A percentile compares a stretch with the other conserved stretches of the same genome.
phyloP scores from a whole-genome alignment of 306 rosid species.

The Crotalaria pallida region DNA sequence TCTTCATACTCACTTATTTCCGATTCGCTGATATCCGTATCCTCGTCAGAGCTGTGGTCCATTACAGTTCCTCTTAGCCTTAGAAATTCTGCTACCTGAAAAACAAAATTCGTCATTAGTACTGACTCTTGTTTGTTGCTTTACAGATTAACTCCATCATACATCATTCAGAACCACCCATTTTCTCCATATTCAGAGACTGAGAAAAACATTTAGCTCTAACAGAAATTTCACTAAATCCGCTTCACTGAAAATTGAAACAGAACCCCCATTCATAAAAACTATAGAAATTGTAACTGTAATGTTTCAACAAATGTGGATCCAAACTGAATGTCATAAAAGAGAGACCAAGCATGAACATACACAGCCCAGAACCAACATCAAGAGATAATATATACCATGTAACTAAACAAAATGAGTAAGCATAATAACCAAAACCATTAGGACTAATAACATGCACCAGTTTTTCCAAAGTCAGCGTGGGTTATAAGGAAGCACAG shows the following conservation, averaged over 20 bases:
- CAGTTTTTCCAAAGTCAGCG: neutral
- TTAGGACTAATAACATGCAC: neutral
- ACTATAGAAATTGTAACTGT: neutral
- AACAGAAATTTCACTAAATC: neutral
- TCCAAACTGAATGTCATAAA: neutral
- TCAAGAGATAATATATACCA: neutral
- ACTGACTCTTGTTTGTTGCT: neutral
- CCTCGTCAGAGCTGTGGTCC: slow-evolving; percentile 55
- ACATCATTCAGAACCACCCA: neutral
- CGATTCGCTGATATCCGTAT: slow-evolving; percentile 70
- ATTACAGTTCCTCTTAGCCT: slow-evolving; percentile 33
- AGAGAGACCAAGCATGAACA: neutral
- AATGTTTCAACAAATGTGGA: neutral
- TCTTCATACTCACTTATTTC: slow-evolving; percentile 60
- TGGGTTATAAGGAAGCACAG: too few relatives aligned
- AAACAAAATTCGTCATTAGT: neutral
- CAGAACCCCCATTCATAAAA: neutral
- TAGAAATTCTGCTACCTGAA: slow-evolving; percentile 28
- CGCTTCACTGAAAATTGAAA: neutral
- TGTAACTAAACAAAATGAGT: neutral
- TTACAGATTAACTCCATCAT: neutral
- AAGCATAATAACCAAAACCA: neutral
- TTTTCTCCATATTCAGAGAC: neutral
- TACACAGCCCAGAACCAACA: neutral
- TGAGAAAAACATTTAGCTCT: neutral